Base-by-base conservation (phyloP, 2,329 filamentous ascomycete species). In the Aspergillus neotritici region DNA sequence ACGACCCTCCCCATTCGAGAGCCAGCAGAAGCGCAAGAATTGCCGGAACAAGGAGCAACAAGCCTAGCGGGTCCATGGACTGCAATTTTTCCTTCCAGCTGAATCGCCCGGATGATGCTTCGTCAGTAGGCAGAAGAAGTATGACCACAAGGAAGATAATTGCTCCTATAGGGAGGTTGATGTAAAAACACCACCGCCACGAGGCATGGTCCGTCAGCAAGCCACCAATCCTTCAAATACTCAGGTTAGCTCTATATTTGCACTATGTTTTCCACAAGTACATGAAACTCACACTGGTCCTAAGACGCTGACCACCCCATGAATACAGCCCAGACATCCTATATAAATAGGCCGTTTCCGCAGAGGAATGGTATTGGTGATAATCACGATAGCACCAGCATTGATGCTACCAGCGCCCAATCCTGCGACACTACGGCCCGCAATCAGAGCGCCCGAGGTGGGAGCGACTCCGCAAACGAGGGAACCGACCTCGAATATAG, bases 61-160 rank as follows among this genome's bases (percentile, higher is more conserved):
- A 60, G 5, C 66, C 66, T n/a, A 64, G 42, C 10, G 59, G 54
- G 47, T 69, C 66, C 12, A 68, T 52, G 14, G 15, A 28, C 2
- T 31, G 65, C 52, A 53, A 65, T 50, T 37, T 58, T 46, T 42
- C 51, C 52, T 21, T 47, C 45, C 32, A 60, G 48, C 3, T 16
- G 5, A 62, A 53, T 34, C 66, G 4, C 29, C 34, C 6, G 11
- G 65, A 17, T 43, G 47, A 5, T 29, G 33, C 5, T 30, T 55
- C 65, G 55, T 60, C 62, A 41, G 73, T 65, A 32, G 68, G 10
- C 25, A 77, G 66, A 54, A 72, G 67, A 51, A 77, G 57, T 54
- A 73, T 54, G 54, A 77, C 69, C 35, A 74, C 67, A 40, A 64
- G 36, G 55, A 75, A 65, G 5, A 61, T 56, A 5, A 64, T 42